These are phyloP conservation scores for Phytophthora quininea DNA, from an alignment of 352 stramenopile species.

Conservation along the genomic window DNA sequence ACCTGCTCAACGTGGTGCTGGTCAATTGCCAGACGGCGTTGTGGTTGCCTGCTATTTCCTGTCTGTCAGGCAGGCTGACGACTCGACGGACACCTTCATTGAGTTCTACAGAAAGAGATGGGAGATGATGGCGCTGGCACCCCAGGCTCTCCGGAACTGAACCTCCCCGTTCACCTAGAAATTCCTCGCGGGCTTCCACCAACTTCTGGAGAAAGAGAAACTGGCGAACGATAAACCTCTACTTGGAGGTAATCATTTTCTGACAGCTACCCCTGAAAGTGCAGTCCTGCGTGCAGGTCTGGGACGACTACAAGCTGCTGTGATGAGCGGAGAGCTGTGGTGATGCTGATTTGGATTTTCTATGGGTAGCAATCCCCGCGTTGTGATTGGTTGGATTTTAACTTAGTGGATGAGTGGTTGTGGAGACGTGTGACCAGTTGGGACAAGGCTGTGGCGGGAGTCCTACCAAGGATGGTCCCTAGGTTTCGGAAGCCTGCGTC, in stretches of 20 bases:
- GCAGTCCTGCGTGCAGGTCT: slow-evolving; percentile 84
- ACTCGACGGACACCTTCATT: slow-evolving; percentile 88
- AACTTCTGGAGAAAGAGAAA: slow-evolving; percentile 57
- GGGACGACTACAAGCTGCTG: slow-evolving; percentile 76
- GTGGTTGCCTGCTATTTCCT: slow-evolving; percentile 93
- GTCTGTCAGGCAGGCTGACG: slow-evolving; percentile 75
- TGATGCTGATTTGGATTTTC: no score
- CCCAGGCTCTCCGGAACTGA: slow-evolving; percentile 61
- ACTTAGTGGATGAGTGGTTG: no score
- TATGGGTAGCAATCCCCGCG: no score
- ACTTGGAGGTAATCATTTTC: slow-evolving; percentile 85
- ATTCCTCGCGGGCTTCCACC: slow-evolving; percentile 73
- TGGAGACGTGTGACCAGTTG: no score
- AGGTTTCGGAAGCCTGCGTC: no score
- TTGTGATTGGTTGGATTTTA: no score
- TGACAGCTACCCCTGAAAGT: slow-evolving; percentile 70
- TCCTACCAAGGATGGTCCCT: no score
- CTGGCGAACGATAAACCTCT: slow-evolving; percentile 66
- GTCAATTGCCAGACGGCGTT: slow-evolving; percentile 92
- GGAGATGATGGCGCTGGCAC: slow-evolving; percentile 75
- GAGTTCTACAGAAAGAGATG: slow-evolving; percentile 90
- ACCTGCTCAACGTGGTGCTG: slow-evolving; percentile 80
- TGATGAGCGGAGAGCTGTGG: slow-evolving; percentile 79
- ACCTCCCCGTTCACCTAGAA: slow-evolving; percentile 78
- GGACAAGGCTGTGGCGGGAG: no score